Base-by-base conservation (phyloP, 2,329 filamentous ascomycete species). In the Orbilia ellipsospora region DNA sequence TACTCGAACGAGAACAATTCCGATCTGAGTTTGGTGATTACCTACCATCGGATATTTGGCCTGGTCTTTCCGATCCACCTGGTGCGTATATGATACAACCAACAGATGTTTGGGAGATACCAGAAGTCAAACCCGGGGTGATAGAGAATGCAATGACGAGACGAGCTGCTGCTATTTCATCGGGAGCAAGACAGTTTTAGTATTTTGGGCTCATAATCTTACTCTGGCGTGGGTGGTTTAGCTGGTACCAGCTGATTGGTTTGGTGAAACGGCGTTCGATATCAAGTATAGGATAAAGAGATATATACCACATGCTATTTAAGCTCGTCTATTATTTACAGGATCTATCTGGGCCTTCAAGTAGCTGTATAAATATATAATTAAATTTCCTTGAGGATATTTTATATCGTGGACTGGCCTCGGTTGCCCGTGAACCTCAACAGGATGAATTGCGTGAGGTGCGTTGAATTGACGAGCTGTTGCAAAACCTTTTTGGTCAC, bases 31-130 rank as follows among this genome's bases (percentile, higher is more conserved):
- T 95, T 12, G 94, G 93, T 6, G 92, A 96, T 77, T 96, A 89
- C 81, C 83, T 99, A 10, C 95, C 95, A 0, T 90, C 90, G 0
- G 93, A 97, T 81, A 88, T 97, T 20, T 97, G 93, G 93, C 90
- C 89, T 0, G 91, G 90, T 0, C 87, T 95, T 82, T 87, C 81
- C 57, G 80, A 81, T 70, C 79, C 81, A 54, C 83, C 83, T 4
- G 77, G 80, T 18, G 77, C 80, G n/a, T 83, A 79, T 73, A 79
- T 80, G 36, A 78, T 83, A 79, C 51, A 80, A 51, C 73, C 65
- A 15, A 72, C 62, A 5, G 73, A 77, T 28, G 61, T 65, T 16
- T 77, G 67, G 65, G 66, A 70, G 51, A 65, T 77, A 20, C 73
- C 73, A 1, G 62, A 77, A n/a, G 63, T 77, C 2, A 66, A 68